phyloP scores from a whole-genome alignment of 2,329 filamentous ascomycete genomes.

The Colletotrichum neosansevieriae region DNA sequence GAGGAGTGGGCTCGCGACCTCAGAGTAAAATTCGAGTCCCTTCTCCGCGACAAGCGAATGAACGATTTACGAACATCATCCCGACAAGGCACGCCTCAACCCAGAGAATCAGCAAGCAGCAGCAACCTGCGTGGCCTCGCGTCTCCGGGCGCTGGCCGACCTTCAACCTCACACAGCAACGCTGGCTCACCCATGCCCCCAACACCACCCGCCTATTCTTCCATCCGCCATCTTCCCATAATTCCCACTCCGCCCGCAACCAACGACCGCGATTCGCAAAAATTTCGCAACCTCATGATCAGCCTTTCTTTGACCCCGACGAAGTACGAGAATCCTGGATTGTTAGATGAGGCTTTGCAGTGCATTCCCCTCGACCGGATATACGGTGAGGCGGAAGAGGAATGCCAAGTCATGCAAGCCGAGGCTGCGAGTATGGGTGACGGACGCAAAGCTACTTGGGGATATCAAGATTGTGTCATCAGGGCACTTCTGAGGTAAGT shows the following conservation, averaged over 20 bases:
- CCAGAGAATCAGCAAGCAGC: constrained; percentile 67
- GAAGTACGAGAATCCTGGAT: constrained; percentile 95
- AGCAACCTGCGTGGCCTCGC: constrained; percentile 58
- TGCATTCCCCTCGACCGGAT: constrained; percentile 90
- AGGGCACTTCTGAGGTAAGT: constrained; percentile 79
- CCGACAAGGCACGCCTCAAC: constrained; percentile 67
- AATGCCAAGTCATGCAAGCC: constrained; percentile 87
- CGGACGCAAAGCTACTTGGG: constrained; percentile 87
- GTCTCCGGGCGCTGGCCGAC: constrained; percentile 52
- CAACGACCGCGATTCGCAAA: constrained; percentile 74
- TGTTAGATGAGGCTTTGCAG: constrained; percentile 91
- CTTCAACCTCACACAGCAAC: constrained; percentile 59
- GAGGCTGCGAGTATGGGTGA: constrained; percentile 89
- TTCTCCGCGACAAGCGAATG: constrained; percentile 88
- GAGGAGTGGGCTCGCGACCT: constrained; percentile 84
- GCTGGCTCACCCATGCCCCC: constrained; percentile 43
- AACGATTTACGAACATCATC: constrained; percentile 73
- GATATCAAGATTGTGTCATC: constrained; percentile 97
- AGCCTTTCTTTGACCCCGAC: constrained; percentile 89
- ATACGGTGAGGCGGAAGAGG: constrained; percentile 94
- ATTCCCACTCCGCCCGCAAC: constrained; percentile 79
- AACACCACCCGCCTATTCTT: constrained; percentile 62
- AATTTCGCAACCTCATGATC: constrained; percentile 85
- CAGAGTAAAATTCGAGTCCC: constrained; percentile 85
- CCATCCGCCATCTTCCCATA: constrained; percentile 63